Percentiles rank a stretch among this genome's conserved stretches.
These are phyloP conservation scores for Rhodotorula taiwanensis DNA, from an alignment of 768 basidiomycete genomes.

Conservation along the genomic window DNA sequence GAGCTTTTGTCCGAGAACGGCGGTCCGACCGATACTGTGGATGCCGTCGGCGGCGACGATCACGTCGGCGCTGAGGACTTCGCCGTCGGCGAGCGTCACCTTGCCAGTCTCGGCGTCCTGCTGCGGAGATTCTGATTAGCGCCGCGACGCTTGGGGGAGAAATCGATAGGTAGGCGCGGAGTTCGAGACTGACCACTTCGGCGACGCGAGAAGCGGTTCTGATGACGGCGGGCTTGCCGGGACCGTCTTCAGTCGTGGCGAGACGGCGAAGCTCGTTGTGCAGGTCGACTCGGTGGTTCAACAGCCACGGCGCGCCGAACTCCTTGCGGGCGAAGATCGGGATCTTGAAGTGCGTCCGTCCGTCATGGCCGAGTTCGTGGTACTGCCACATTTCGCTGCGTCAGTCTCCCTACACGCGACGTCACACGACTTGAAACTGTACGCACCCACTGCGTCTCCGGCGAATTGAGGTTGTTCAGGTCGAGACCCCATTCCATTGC, in stretches of 20 bases:
- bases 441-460: background rate
- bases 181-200: background rate
- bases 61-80: constrained; percentile 24
- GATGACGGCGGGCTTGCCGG: constrained; percentile 2
- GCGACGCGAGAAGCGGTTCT: constrained; percentile 24
- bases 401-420: no score
- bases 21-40: constrained; percentile 24
- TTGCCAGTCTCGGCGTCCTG: background rate
- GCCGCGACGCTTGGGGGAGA: no score
- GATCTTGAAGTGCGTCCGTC: constrained; percentile 3
- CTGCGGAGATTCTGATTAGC: no score
- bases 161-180: no score
- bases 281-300: constrained; percentile 34
- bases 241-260: constrained; percentile 7
- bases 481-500: constrained; percentile 21
- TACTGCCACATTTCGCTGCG: no score
- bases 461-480: constrained; percentile 11
- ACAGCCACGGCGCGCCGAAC: constrained; percentile 24
- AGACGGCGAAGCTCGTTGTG: constrained; percentile 22
- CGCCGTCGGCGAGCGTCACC: constrained; percentile 17
- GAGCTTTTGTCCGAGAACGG: constrained; percentile 25
- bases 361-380: constrained; percentile 12
- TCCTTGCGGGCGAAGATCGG: constrained; percentile 5
- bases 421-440: background rate
- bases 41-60: constrained; percentile 39